Evolutionary conservation across 2,329 filamentous ascomycete genomes (phyloP).

Genomic region (Neonectria punicea): DNA sequence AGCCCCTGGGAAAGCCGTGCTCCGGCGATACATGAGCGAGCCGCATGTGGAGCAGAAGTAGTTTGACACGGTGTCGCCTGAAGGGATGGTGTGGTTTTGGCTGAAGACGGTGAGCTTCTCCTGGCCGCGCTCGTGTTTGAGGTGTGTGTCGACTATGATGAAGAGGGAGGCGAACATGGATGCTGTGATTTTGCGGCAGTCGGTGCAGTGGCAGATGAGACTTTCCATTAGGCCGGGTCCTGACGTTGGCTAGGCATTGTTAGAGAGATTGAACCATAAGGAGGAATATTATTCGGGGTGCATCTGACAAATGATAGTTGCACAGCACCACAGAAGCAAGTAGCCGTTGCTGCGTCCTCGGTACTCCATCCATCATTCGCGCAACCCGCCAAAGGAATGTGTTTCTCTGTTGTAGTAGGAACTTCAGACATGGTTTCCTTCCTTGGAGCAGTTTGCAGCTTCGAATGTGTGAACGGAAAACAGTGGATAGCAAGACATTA

Average conservation of each 20-base stretch:
- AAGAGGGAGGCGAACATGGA: background rate
- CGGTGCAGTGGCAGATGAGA: background rate
- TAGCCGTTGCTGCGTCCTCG: conserved; percentile 62
- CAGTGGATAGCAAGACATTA: too few relatives aligned
- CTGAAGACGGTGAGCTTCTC: background rate
- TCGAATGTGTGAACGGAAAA: too few relatives aligned
- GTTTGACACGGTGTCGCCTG: background rate
- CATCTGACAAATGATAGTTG: conserved; percentile 61
- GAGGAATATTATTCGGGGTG: too few relatives aligned
- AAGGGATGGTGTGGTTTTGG: background rate
- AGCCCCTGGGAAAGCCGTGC: background rate
- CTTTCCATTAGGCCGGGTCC: background rate
- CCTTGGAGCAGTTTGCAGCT: too few relatives aligned
- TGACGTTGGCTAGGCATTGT: background rate
- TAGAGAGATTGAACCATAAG: too few relatives aligned
- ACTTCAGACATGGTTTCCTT: too few relatives aligned
- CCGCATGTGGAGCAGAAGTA: background rate
- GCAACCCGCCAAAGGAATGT: conserved; percentile 46
- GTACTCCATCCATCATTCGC: conserved; percentile 56
- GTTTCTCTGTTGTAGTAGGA: too few relatives aligned
- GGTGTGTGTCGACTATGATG: background rate
- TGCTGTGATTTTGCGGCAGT: background rate
- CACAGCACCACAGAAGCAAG: conserved; percentile 68
- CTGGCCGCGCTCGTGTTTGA: background rate
- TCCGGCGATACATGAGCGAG: background rate